Evolutionary conservation across 805 yeast species (phyloP), one percentile per base, ranked within the genome.

Genomic region (Sungouiella thailandica): DNA sequence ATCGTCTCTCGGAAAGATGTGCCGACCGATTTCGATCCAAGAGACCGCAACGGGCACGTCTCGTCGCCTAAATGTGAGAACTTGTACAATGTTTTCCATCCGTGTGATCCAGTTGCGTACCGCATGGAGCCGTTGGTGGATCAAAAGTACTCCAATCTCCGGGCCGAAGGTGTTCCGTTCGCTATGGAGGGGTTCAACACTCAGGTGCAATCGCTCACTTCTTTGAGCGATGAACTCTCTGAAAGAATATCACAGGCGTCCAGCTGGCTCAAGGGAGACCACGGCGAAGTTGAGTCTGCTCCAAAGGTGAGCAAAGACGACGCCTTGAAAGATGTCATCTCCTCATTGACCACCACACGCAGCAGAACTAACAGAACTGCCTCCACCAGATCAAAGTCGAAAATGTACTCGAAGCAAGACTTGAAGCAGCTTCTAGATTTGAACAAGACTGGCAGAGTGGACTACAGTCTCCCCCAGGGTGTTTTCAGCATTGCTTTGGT

Each of bases 81-180:
- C 48, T 56, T 83, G 27, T 93, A 83, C 61, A 90, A 90, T 52
- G 60, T 93, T 5, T 87, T 83, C 61, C 95, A 90, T 47, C 85
- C 90, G 0, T 81, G 94, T 44, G 98, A 90, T 52, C 96, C 97
- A 1, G 80, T 93, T 25, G 89, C 90, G 0, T 87, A 89, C 49
- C 66, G 97, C 35, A 60, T 89, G 37, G 98, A 90, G 56, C 98
- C 98, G 1, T 60, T 90, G 37, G 71, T 89, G 4, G 59, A 65
- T 39, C 65, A 70, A 14, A 58, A 52, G 39, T 66, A 80, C 43
- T 61, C 77, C 0, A 53, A 63, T 7, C 58, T 69, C 36, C 66
- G 70, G 41, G 84, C 90, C 0, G 76, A 67, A 35, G 58, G 61
- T 12, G 68, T 83, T 11, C 82, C 85, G 1, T 77, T 72, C 45